These are phyloP conservation scores for Silene noctiflora DNA, from an alignment of 179 eudicot genomes.

Conservation along the genomic window DNA sequence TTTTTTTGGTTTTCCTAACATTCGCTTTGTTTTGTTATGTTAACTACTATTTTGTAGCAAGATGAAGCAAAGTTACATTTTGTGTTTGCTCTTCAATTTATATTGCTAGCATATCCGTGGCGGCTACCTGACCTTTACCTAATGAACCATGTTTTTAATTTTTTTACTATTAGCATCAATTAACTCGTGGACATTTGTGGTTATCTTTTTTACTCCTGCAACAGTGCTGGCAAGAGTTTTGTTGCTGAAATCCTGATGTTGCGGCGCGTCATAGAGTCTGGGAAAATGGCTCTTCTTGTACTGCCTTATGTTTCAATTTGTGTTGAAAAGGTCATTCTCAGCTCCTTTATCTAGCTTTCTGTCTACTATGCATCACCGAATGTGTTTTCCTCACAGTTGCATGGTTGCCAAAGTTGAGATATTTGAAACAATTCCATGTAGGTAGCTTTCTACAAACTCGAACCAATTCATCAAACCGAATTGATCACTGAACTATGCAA, in stretches of 20 bases:
- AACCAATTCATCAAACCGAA: no score
- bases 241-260: slow-evolving; percentile 98
- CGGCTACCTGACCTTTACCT: neutral
- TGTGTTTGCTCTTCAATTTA: no score
- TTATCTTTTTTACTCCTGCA: slow-evolving; percentile 28
- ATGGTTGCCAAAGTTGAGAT: neutral
- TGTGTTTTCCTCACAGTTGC: neutral
- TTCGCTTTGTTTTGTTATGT: no score
- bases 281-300: slow-evolving; percentile 93
- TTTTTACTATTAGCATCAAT: neutral
- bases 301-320: slow-evolving; percentile 98
- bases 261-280: slow-evolving; percentile 63
- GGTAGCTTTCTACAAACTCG: no score
- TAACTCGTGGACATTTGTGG: slow-evolving; percentile 8
- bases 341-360: neutral
- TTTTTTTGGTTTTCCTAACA: neutral
- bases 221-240: slow-evolving; percentile 99
- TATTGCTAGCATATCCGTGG: no score
- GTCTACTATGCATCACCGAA: neutral
- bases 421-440: no score
- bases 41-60: no score
- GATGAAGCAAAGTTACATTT: no score
- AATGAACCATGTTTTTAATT: neutral
- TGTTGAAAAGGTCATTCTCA: slow-evolving; percentile 74
- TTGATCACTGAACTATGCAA: no score